A percentile compares a stretch with the other conserved stretches of the same genome.
Evolutionary conservation across 2,329 filamentous ascomycete species (phyloP).

Genomic region (Achaetomium macrosporum): DNA sequence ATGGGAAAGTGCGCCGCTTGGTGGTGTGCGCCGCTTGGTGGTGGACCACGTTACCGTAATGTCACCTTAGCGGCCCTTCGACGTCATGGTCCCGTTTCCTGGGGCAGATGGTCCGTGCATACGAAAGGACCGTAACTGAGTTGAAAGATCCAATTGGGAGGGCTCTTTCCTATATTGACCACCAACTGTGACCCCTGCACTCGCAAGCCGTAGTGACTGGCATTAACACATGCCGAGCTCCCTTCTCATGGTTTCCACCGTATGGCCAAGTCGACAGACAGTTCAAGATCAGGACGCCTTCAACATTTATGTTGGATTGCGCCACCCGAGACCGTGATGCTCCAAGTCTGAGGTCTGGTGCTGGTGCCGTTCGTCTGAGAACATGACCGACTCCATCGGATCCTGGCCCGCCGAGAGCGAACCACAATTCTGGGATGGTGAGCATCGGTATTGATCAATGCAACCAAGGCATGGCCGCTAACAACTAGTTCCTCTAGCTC

Average conservation of each 20-base stretch:
- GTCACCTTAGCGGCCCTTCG: background rate
- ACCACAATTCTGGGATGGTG: constrained; percentile 86
- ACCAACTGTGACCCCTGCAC: background rate
- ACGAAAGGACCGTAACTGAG: constrained; percentile 12
- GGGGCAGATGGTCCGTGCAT: constrained; percentile 16
- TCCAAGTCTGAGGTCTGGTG: constrained; percentile 4
- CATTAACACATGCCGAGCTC: constrained; percentile 2
- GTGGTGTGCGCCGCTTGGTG: too few relatives aligned
- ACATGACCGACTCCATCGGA: constrained; percentile 60
- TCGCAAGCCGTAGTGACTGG: constrained; percentile 6
- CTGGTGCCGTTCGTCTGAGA: constrained; percentile 26
- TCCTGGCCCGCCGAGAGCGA: constrained; percentile 67
- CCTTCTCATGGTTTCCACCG: constrained; percentile 1
- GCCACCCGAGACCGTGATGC: constrained; percentile 21
- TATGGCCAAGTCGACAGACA: constrained; percentile 5
- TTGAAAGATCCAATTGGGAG: background rate
- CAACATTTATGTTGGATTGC: constrained; percentile 8
- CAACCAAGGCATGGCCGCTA: background rate
- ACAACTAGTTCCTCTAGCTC: constrained; percentile 32
- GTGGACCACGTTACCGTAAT: too few relatives aligned
- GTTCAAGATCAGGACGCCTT: background rate
- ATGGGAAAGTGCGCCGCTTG: too few relatives aligned
- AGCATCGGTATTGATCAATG: constrained; percentile 19
- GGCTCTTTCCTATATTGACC: background rate
- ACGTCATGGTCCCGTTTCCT: constrained; percentile 12